A percentile compares a stretch with the other conserved stretches of the same genome.
Evolutionary conservation across 495 filamentous ascomycete genomes (phyloP).

Genomic region (Hypomontagnella submonticulosa): DNA sequence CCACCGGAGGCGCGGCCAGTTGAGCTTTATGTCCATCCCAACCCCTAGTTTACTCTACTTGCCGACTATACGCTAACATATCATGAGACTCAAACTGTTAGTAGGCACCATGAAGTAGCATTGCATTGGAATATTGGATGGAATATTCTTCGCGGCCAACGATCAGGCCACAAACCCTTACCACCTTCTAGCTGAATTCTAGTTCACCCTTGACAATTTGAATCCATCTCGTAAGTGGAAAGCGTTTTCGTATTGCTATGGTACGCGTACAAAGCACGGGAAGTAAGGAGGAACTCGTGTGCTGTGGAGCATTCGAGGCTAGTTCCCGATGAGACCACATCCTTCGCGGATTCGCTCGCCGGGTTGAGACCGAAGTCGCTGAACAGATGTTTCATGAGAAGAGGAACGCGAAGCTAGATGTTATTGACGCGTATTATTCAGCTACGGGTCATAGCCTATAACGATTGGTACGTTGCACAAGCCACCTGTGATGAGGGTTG

Average conservation of each 20-base stretch:
- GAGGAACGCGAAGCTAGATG: conserved; percentile 17
- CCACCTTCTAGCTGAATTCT: conserved; percentile 3
- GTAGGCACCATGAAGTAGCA: conserved; percentile 19
- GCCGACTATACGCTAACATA: conserved; percentile 25
- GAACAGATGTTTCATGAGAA: conserved; percentile 5
- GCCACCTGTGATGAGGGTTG: conserved; percentile 5
- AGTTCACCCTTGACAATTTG: conserved; percentile 23
- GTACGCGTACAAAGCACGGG: conserved; percentile 32
- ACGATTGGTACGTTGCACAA: conserved; percentile 16
- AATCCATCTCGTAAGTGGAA: conserved; percentile 14
- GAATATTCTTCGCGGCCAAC: conserved; percentile 11
- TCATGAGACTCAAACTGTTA: conserved; percentile 19
- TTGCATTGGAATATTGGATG: conserved; percentile 24
- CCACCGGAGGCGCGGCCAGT: conserved; percentile 11
- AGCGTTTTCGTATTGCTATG: conserved; percentile 27
- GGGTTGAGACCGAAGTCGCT: conserved; percentile 13
- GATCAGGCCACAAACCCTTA: conserved; percentile 27
- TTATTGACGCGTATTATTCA: conserved; percentile 17
- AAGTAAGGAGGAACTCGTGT: not conserved
- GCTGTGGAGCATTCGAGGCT: conserved; percentile 27
- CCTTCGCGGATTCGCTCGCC: conserved; percentile 22
- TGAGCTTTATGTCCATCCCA: conserved; percentile 26
- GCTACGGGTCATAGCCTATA: conserved; percentile 4
- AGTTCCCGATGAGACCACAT: conserved; percentile 8
- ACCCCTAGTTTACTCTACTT: conserved; percentile 9